Evolutionary conservation across 2,329 filamentous ascomycete genomes (phyloP), one percentile per base, ranked within the genome.

Genomic region (Purpureocillium takamizusanense): DNA sequence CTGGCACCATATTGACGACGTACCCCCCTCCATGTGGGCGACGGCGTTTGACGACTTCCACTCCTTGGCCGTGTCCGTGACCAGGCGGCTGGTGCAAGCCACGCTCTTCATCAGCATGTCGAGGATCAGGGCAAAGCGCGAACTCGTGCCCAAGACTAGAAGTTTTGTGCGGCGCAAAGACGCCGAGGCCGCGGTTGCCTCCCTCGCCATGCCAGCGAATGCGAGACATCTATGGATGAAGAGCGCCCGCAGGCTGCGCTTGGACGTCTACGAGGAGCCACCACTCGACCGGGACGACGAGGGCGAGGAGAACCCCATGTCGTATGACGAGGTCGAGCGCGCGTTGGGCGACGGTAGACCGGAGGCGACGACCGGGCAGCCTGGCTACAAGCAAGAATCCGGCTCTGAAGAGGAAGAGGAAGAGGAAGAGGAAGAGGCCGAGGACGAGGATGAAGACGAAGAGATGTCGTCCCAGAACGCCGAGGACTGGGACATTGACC

Each of bases 11-110:
- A 50, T 84, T 7, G 69, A 72, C 15, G 69, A 72, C n/a, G 69
- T 75, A 40, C 66, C 66, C 3, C 88, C 88, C 0, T 77, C 82
- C 0, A 75, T 95, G 16, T 79, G 83, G 47, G 74, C 79, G 7
- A 88, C 85, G 2, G 79, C 84, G 0, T 70, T 94, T n/a, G 70
- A 76, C 5, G 86, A 92, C 48, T 81, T 95, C 33, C 72, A 88
- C 51, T 74, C 74, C 8, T 59, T 95, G 2, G 67, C 74, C 0
- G 56, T 83, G 1, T 83, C 74, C 38, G 47, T 92, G 12, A 89
- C 84, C 0, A 76, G 75, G 42, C 72, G 84, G 11, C 61, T 95
- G 2, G 66, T 92, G 2, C 76, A 84, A 34, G 76, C 83, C 1
- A 67, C 77, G 0, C 62, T 92, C 0, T 83, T 82, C 49, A 74